A percentile compares a stretch with the other conserved stretches of the same genome.
Evolutionary conservation across 108 stramenopile genomes (phyloP).

Genomic region (Cyclotella atomus): DNA sequence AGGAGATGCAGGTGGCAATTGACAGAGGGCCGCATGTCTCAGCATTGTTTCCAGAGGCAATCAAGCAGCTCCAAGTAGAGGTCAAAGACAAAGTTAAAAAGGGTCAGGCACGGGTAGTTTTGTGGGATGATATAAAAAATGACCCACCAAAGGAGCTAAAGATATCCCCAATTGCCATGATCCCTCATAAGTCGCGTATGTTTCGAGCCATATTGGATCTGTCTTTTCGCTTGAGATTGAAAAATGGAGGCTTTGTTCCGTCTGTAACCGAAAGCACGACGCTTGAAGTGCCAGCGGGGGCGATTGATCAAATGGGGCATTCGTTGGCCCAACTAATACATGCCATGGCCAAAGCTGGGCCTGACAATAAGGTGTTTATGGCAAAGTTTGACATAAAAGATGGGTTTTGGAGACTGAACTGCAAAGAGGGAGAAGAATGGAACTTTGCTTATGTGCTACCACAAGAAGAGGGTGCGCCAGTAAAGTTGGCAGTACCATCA

Average conservation of each 20-base stretch:
- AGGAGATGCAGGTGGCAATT: neutral
- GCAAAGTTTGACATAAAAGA: constrained; percentile 4
- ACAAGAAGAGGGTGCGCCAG: neutral
- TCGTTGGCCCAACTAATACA: neutral
- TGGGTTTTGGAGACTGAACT: neutral
- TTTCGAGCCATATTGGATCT: neutral
- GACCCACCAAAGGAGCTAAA: neutral
- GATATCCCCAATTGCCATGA: constrained; percentile 5
- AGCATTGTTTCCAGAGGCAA: neutral
- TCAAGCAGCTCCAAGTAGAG: neutral
- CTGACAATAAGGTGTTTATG: neutral
- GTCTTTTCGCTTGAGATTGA: neutral
- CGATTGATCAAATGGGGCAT: constrained; percentile 6
- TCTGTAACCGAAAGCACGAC: neutral
- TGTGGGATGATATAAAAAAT: neutral
- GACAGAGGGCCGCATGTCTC: neutral
- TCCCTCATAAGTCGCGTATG: neutral
- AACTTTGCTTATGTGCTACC: constrained; percentile 4
- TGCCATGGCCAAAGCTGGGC: neutral
- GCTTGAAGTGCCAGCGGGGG: neutral
- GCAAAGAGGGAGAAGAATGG: neutral
- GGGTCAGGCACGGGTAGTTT: neutral
- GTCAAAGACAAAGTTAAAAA: neutral
- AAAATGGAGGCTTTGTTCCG: neutral
- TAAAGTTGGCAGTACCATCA: neutral